Evolutionary conservation across 164 flowering plant genomes (phyloP), one percentile per base, ranked within the genome.

Genomic region (Vitis cinerea): DNA sequence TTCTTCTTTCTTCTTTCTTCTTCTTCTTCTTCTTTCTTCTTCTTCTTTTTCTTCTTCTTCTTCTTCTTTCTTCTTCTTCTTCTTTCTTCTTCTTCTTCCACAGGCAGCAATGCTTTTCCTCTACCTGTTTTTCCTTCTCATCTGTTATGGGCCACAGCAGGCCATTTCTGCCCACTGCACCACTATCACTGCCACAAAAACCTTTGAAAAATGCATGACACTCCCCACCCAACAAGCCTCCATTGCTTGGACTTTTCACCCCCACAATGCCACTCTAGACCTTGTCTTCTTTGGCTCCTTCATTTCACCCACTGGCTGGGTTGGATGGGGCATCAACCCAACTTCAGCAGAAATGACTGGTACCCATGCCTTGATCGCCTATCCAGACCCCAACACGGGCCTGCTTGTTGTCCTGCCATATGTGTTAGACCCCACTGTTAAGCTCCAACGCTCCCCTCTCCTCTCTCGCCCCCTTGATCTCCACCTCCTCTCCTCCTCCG

Each of bases 231-330:
- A 95, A 75, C 83, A 86, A 74, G 94, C 99, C 58, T 89, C 97
- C 27, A 73, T 92, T 7, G 98, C 99, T 3, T 95, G 97, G 98
- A 90, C 98, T 15, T 90, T 77, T 74, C 82, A 85, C 71, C 79
- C 86, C 31, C 87, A 77, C 68, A 95, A 90, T 30, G 77, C 88
- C 56, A 92, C 99, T 17, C 83, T 92, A 12, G 94, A 92, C 56
- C 63, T 95, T 1, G 95, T 74, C 64, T 95, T 95, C 82, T 86
- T 86, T 13, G 97, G 98, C 31, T 76, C 75, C 31, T 92, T 95
- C 84, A 92, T 92, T 59, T 95, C 99, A 0, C 99, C 99, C 0
- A 85, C 98, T 19, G 99, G 99, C 3, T 95, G 99, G 99, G 97
- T 95, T 2, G 99, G 86, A 2, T 90, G 82, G 81, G 99, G 99